phyloP scores from a whole-genome alignment of 441 rosid species.

The Pelargonium cotyledonis region DNA sequence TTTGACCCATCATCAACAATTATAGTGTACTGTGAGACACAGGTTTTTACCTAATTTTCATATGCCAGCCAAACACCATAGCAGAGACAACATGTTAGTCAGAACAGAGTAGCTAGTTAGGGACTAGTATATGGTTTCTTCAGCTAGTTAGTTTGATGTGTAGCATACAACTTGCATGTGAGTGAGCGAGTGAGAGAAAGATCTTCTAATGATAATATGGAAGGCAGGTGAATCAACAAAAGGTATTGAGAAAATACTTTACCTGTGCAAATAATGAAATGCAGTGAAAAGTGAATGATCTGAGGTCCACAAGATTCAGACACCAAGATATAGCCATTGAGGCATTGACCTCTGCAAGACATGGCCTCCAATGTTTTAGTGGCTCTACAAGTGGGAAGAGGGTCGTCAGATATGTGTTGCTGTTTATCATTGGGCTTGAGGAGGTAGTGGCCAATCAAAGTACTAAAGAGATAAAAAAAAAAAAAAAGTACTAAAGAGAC shows the following conservation, averaged over 20 bases:
- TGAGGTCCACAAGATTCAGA: neutral
- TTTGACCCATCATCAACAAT: neutral
- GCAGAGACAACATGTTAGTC: neutral
- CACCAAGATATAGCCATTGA: constrained; percentile 6
- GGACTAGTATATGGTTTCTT: neutral
- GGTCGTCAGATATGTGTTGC: neutral
- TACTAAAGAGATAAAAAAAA: too few relatives aligned
- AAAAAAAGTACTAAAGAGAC: neutral
- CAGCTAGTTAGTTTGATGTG: neutral
- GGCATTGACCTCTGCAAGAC: neutral
- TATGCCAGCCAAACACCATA: neutral
- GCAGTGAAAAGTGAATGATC: neutral
- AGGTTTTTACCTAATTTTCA: neutral
- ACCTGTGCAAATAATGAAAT: neutral
- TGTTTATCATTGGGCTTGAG: neutral
- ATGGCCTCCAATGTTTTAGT: constrained; percentile 4
- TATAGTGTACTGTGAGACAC: neutral
- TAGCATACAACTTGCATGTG: constrained; percentile 1
- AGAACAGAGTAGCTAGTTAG: constrained; percentile 1
- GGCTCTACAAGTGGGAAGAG: constrained; percentile 1
- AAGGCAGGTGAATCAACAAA: neutral
- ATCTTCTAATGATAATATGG: neutral
- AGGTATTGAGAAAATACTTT: neutral
- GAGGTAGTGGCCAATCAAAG: neutral
- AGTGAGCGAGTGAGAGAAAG: neutral